phyloP scores from a whole-genome alignment of 2,329 filamentous ascomycete genomes.

The Monilinia fructicola region DNA sequence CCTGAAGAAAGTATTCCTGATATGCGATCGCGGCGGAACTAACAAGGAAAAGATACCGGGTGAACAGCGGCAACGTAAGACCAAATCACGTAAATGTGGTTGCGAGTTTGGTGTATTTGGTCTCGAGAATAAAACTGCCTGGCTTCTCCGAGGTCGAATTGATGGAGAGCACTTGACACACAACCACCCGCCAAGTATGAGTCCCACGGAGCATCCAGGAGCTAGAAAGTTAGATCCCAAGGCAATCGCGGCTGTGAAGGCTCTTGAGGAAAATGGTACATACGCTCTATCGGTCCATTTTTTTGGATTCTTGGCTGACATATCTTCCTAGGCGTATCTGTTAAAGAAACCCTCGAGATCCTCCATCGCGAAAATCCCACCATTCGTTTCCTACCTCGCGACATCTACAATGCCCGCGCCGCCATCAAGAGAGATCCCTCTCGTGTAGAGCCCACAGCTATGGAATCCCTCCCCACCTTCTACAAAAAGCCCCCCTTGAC shows the following conservation, averaged over 20 bases:
- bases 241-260: constrained; percentile 66
- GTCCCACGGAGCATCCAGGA: constrained; percentile 64
- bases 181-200: constrained; percentile 66
- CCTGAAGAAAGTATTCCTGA: constrained; percentile 66
- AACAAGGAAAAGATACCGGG: constrained; percentile 50
- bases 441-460: constrained; percentile 59
- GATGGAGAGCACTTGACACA: constrained; percentile 58
- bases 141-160: constrained; percentile 65
- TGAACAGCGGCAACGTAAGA: constrained; percentile 54
- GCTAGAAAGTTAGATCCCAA: constrained; percentile 65
- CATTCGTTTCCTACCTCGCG: constrained; percentile 61
- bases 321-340: constrained; percentile 56
- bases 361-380: constrained; percentile 63
- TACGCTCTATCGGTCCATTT: constrained; percentile 25
- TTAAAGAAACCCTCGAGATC: constrained; percentile 65
- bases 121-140: constrained; percentile 65
- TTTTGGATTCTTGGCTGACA: constrained; percentile 32
- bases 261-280: constrained; percentile 64
- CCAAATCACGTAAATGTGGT: constrained; percentile 67
- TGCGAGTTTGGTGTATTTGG: constrained; percentile 70
- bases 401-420: constrained; percentile 67
- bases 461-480: constrained; percentile 60
- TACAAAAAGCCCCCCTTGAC: constrained; percentile 65
- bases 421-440: constrained; percentile 65
- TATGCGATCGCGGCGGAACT: constrained; percentile 66